phyloP scores from a whole-genome alignment of 164 flowering plant species.

The Warburgia ugandensis region DNA sequence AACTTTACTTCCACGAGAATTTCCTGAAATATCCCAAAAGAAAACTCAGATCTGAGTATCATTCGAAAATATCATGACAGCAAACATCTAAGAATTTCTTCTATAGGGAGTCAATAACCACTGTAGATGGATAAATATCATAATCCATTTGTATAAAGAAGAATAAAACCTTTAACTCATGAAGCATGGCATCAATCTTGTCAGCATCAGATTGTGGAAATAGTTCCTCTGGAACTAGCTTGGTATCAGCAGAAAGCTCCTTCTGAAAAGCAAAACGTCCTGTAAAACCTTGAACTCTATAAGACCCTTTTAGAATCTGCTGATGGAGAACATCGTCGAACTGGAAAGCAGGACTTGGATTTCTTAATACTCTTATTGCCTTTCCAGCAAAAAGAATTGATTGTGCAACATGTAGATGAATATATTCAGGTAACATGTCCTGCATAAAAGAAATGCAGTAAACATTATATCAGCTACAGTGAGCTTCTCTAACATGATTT shows the following conservation, averaged over 20 bases:
- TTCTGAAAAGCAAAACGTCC: conserved; percentile 38
- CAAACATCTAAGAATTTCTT: neutral
- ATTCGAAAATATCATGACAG: too few species aligned
- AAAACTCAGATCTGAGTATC: too few species aligned
- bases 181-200: conserved; percentile 83
- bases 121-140: neutral
- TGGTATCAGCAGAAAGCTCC: conserved; percentile 31
- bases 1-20: too few species aligned
- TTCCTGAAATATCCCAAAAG: too few species aligned
- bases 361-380: conserved; percentile 87
- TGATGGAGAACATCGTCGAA: conserved; percentile 41
- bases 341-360: conserved; percentile 70
- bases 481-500: neutral
- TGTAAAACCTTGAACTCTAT: conserved; percentile 40
- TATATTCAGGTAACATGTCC: conserved; percentile 97
- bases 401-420: conserved; percentile 89
- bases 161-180: conserved; percentile 59
- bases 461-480: neutral
- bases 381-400: conserved; percentile 94
- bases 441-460: conserved; percentile 26
- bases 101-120: neutral
- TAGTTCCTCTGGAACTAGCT: conserved; percentile 58
- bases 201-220: conserved; percentile 90
- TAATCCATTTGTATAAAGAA: neutral
- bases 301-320: conserved; percentile 38